Conservation (phyloP, 345 rosid genomes). For the Eucalyptus marginata region DNA sequence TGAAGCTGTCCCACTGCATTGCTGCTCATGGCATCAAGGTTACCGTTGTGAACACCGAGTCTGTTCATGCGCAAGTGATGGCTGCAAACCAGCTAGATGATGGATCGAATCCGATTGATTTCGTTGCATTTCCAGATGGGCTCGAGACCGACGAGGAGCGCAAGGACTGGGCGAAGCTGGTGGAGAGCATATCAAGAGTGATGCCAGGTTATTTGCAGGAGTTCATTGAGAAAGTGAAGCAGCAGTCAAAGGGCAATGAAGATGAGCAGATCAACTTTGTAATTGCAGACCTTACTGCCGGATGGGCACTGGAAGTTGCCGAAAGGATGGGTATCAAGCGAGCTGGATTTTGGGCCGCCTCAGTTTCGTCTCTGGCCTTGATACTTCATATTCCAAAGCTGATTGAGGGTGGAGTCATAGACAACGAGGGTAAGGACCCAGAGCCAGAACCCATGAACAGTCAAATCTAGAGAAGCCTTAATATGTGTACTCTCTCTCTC, state of each 20-base stretch:
- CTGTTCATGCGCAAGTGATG: background rate
- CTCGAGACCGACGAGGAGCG: background rate
- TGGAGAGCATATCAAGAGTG: background rate
- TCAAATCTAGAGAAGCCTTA: background rate
- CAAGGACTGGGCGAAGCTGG: background rate
- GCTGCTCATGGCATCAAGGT: background rate
- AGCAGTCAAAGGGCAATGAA: background rate
- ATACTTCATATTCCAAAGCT: background rate
- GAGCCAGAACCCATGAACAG: background rate
- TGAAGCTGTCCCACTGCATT: background rate
- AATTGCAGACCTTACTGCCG: background rate
- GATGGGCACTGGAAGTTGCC: slow-evolving; percentile 9
- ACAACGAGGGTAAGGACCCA: background rate
- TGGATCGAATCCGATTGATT: background rate
- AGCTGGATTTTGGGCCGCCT: background rate
- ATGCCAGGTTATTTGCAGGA: slow-evolving; percentile 6
- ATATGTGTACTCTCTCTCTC: background rate
- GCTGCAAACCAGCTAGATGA: background rate
- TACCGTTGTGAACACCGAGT: background rate
- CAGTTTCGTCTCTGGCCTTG: slow-evolving; percentile 1
- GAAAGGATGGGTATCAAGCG: background rate
- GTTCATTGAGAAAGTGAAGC: background rate
- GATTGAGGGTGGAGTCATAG: slow-evolving; percentile 5
- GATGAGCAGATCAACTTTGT: background rate
- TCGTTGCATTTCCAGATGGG: slow-evolving; percentile 14